Evolutionary conservation across 169 alveolate genomes (phyloP), one percentile per base, ranked within the genome.

Genomic region (Babesia ovis): DNA sequence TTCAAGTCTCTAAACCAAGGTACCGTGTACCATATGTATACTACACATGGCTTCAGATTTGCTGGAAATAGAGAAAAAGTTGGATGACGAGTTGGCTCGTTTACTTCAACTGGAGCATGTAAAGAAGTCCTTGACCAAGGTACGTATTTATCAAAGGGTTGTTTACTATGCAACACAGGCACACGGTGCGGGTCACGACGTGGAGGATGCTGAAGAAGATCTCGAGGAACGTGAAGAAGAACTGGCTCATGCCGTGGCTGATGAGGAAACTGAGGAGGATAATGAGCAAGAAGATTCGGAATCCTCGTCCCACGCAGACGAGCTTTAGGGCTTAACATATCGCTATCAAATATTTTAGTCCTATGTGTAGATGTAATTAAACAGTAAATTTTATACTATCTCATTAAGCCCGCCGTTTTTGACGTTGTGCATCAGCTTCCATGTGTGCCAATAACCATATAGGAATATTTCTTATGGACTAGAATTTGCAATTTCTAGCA

Each of bases 131-230:
- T 55, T 80, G 8, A 60, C 50, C 16, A 68, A 70, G 54, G 83
- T 80, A 27, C 23, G 54, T 4, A 6, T 11, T 6, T 39, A 39
- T 39, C 14, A 8, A 8, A 14, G 8, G 46, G 8, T 39, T 39
- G n/a, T 39, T 9, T 39, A n/a, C 67, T 18, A 23, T 18, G 16
- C 35, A 12, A 14, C 23, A 55, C 45, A 70, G 82, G 31, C 14
- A 22, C 50, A 59, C 43, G 88, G 83, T 8, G 74, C 83, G 3
- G 88, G 79, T 3, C 39, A 22, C 41, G 84, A 80, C 51, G 71
- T 25, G 25, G 61, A 46, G 61, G 79, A 0, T 3, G 62, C 22
- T 5, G 88, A 80, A 32, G 61, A 25, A 6, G 51, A 80, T 20
- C 70, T 70, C 12, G 88, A 80, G 18, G 62, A 57, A 9, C 55